These are phyloP conservation scores for Colletotrichum sp. DNA, from an alignment of 2,329 filamentous ascomycete genomes.

Conservation along the genomic window DNA sequence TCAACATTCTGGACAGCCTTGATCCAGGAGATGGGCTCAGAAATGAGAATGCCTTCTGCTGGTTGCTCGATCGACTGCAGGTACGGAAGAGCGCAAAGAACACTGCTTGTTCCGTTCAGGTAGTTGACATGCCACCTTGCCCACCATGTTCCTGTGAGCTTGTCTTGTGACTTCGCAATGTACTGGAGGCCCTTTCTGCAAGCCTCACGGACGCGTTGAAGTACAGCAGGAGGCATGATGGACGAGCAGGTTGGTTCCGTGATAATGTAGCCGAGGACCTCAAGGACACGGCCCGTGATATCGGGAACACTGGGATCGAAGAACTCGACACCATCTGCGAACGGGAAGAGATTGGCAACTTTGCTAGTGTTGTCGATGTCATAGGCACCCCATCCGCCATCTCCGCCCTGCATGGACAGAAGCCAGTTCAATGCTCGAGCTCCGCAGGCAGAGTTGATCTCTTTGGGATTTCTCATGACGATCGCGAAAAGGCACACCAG, in stretches of 20 bases:
- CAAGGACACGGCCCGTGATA: background rate
- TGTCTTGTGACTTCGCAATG: background rate
- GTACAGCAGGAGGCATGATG: background rate
- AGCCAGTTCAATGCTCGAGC: background rate
- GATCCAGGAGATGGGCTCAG: background rate
- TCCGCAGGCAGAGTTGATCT: background rate
- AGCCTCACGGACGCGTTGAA: background rate
- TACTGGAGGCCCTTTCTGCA: background rate
- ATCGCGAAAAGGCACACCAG: background rate
- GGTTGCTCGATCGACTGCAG: background rate
- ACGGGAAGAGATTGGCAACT: background rate
- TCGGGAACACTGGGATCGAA: constrained; percentile 3
- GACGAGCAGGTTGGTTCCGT: background rate
- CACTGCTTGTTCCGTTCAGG: constrained; percentile 3
- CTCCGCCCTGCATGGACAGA: background rate
- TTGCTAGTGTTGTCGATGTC: background rate
- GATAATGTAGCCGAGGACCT: background rate
- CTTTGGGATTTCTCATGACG: background rate
- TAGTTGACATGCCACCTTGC: constrained; percentile 11
- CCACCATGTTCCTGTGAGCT: background rate
- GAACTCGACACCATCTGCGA: constrained; percentile 1
- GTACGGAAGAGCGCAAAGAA: background rate
- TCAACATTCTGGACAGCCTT: background rate
- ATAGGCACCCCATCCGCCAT: constrained; percentile 6
- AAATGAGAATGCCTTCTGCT: background rate